phyloP scores from a whole-genome alignment of 116 monocot genomes.

The Dioscorea cayenensis region DNA sequence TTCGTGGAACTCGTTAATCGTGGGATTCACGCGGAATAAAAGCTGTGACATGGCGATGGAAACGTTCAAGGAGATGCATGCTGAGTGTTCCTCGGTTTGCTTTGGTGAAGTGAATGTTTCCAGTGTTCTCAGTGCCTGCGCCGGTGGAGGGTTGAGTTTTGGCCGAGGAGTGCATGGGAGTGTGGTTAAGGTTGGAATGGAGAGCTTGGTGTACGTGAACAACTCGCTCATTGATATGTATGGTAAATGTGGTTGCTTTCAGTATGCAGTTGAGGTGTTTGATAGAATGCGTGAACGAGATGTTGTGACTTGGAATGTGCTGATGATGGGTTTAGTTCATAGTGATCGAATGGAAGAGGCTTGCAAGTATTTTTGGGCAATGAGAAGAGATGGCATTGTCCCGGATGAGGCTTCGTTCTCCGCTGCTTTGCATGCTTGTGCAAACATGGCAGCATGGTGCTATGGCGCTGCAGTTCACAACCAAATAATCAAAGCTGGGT shows the following conservation, averaged over 20 bases:
- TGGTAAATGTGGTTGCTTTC: conserved; percentile 14
- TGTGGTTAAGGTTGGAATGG: conserved; percentile 15
- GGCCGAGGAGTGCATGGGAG: conserved; percentile 17
- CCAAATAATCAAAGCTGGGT: conserved; percentile 15
- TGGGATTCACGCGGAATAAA: conserved; percentile 15
- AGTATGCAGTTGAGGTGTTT: conserved; percentile 10
- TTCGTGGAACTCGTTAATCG: conserved; percentile 31
- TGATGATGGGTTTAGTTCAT: conserved; percentile 18
- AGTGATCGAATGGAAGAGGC: conserved; percentile 15
- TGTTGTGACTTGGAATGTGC: conserved; percentile 28
- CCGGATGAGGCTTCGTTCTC: conserved; percentile 31
- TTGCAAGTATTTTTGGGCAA: conserved; percentile 10
- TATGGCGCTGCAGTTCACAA: conserved; percentile 18
- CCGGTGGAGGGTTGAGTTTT: neutral
- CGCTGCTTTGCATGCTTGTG: conserved; percentile 21
- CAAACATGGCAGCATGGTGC: conserved; percentile 8
- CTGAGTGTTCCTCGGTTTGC: neutral
- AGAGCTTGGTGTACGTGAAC: conserved; percentile 8
- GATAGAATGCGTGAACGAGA: neutral
- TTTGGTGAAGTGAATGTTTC: conserved; percentile 26
- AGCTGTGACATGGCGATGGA: conserved; percentile 3
- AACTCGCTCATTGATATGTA: conserved; percentile 41
- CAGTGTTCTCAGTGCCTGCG: conserved; percentile 21
- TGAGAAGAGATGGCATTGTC: conserved; percentile 10
- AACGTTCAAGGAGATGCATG: conserved; percentile 10